Percentiles rank a stretch among this genome's conserved stretches.
These are phyloP conservation scores for Boletus vermiculosoides DNA, from an alignment of 768 basidiomycete species.

Conservation along the genomic window DNA sequence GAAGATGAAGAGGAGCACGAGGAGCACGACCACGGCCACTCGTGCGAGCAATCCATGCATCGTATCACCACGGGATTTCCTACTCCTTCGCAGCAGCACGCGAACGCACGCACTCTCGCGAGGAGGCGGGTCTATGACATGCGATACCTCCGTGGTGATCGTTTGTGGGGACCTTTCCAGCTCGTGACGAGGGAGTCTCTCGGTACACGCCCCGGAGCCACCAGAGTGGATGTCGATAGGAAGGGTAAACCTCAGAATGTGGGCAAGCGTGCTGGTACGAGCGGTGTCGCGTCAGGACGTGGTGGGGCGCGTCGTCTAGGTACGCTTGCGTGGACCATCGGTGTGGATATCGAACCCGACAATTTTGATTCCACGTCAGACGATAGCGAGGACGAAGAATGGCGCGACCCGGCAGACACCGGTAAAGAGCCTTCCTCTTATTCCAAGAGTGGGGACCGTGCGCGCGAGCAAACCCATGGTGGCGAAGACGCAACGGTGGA, in stretches of 20 bases:
- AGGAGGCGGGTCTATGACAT: slow-evolving; percentile 32
- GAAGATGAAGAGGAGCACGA: background rate
- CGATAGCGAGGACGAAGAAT: slow-evolving; percentile 24
- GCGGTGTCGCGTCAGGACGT: background rate
- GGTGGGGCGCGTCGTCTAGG: background rate
- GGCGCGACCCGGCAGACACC: slow-evolving; percentile 11
- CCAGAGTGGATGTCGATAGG: background rate
- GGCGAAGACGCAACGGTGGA: background rate
- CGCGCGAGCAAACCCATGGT: background rate
- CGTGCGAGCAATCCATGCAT: background rate
- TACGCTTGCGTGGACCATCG: slow-evolving; percentile 20
- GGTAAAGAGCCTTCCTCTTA: background rate
- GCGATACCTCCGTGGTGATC: slow-evolving; percentile 29
- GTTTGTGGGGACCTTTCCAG: slow-evolving; percentile 31
- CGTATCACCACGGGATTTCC: slow-evolving; percentile 8
- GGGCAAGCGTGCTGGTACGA: background rate
- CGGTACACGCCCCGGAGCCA: background rate
- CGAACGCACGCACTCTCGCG: slow-evolving; percentile 29
- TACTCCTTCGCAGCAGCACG: slow-evolving; percentile 11
- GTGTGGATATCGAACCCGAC: slow-evolving; percentile 12
- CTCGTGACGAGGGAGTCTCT: slow-evolving; percentile 14
- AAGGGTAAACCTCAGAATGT: background rate
- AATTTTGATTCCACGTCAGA: slow-evolving; percentile 9
- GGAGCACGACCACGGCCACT: background rate
- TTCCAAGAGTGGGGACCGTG: background rate